Percentiles rank a stretch among this genome's conserved stretches.
These are phyloP conservation scores for Diplosphaera chodatii DNA, from an alignment of 139 green algal species.

Conservation along the genomic window DNA sequence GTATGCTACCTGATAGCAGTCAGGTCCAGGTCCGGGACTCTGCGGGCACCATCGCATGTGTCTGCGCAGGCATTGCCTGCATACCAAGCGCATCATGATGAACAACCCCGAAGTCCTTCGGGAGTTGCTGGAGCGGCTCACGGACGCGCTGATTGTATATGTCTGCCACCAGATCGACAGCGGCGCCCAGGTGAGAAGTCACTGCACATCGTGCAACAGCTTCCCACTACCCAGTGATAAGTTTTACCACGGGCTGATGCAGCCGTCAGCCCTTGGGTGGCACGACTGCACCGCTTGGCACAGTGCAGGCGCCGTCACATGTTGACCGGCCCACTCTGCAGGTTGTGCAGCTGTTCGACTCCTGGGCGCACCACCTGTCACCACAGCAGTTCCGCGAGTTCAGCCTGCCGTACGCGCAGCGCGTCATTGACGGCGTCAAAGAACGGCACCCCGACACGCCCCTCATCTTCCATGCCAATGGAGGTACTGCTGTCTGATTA, in stretches of 20 bases:
- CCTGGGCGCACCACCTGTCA: constrained; percentile 91
- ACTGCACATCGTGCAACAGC: too few species aligned
- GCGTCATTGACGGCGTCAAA: constrained; percentile 64
- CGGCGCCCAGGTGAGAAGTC: constrained; percentile 58
- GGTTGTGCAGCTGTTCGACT: constrained; percentile 97
- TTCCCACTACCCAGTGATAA: too few species aligned
- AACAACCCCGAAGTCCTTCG: constrained; percentile 82
- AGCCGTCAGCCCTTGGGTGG: too few species aligned
- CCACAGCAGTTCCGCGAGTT: constrained; percentile 90
- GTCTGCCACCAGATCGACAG: constrained; percentile 89
- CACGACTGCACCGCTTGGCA: too few species aligned
- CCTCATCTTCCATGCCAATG: constrained; percentile 97
- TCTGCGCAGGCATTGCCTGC: constrained; percentile 43
- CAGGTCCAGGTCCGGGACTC: too few species aligned
- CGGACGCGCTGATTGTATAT: constrained; percentile 80
- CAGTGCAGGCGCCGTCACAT: too few species aligned
- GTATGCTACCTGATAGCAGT: too few species aligned
- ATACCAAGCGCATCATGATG: constrained; percentile 81
- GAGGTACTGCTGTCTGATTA: constrained; percentile 62
- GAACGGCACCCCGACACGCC: constrained; percentile 75
- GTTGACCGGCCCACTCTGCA: constrained; percentile 20
- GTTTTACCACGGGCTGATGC: too few species aligned
- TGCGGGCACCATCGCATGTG: too few species aligned
- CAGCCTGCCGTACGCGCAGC: constrained; percentile 86
- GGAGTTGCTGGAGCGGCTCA: constrained; percentile 79